phyloP scores from a whole-genome alignment of 192 early-diverging fungal genomes.

The Coemansia sp. region DNA sequence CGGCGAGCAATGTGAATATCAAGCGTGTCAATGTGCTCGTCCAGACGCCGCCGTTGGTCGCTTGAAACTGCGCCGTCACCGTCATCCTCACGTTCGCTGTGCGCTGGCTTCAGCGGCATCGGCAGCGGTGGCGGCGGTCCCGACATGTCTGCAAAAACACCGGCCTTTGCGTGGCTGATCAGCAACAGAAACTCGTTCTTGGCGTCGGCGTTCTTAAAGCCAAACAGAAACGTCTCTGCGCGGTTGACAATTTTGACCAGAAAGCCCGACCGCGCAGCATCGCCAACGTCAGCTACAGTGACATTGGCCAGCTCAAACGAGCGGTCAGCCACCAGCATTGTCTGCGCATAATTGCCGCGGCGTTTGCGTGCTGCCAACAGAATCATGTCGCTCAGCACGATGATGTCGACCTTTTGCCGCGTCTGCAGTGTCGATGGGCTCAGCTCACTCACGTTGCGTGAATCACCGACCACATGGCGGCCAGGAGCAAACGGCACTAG shows the following conservation, averaged over 20 bases:
- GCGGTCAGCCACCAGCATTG: constrained; percentile 76
- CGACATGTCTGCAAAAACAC: constrained; percentile 35
- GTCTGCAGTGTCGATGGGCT: constrained; percentile 72
- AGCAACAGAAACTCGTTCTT: constrained; percentile 53
- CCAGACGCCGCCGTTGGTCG: constrained; percentile 1
- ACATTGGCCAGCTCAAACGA: constrained; percentile 78
- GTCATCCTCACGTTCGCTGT: background rate
- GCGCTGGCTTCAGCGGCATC: background rate
- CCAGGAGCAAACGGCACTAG: constrained; percentile 69
- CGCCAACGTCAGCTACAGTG: constrained; percentile 80
- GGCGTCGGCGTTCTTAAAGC: constrained; percentile 36
- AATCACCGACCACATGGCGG: constrained; percentile 73
- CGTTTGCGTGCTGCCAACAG: constrained; percentile 79
- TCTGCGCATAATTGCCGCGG: constrained; percentile 64
- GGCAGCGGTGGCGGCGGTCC: constrained; percentile 19
- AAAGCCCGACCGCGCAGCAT: constrained; percentile 71
- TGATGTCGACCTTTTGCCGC: constrained; percentile 75
- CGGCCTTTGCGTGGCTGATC: constrained; percentile 43
- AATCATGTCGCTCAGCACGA: constrained; percentile 82
- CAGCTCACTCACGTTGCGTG: constrained; percentile 72
- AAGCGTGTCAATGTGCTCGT: constrained; percentile 73
- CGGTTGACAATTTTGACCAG: constrained; percentile 84
- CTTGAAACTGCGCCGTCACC: background rate
- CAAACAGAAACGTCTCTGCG: constrained; percentile 75
- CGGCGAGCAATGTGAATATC: constrained; percentile 92